Evolutionary conservation across 176 grass and related monocot genomes (phyloP).

Genomic region (Musa itinerans): DNA sequence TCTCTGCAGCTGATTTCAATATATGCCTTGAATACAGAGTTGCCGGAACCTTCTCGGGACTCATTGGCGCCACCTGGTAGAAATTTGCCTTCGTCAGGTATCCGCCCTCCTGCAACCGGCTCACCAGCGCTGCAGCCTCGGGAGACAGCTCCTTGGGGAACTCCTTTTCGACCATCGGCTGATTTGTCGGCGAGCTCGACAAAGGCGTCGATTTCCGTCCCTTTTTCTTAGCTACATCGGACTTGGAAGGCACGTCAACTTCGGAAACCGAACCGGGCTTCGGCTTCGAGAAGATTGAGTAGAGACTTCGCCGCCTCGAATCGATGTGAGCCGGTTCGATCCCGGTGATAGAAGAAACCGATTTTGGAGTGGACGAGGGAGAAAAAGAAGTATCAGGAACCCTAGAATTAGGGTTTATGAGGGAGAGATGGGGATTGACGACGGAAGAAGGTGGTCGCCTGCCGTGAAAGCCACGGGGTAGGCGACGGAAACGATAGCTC

Average conservation of each 20-base stretch:
- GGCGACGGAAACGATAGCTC: not conserved
- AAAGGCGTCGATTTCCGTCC: not conserved
- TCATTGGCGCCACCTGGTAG: not conserved
- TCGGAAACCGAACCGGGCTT: not conserved
- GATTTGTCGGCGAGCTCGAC: slow-evolving; percentile 2
- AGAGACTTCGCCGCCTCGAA: not conserved
- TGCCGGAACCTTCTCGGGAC: not conserved
- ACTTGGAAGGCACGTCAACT: not conserved
- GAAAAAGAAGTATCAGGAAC: not conserved
- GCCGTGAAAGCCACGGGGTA: not conserved
- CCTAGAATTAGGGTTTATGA: not conserved
- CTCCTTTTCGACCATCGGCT: slow-evolving; percentile 31
- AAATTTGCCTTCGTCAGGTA: slow-evolving; percentile 36
- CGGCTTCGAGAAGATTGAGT: not conserved
- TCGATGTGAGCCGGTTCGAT: not conserved
- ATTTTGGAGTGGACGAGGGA: not conserved
- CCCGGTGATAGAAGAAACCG: not conserved
- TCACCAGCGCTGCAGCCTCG: slow-evolving; percentile 29
- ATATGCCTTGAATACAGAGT: slow-evolving; percentile 20
- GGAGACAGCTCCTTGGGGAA: slow-evolving; percentile 21
- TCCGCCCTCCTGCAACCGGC: slow-evolving; percentile 31
- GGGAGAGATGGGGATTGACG: not conserved
- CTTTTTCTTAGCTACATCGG: not conserved
- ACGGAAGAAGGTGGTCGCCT: not conserved
- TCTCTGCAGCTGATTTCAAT: slow-evolving; percentile 46